A percentile compares a stretch with the other conserved stretches of the same genome.
Evolutionary conservation across 164 flowering plant species (phyloP).

Genomic region (Malania oleifera): DNA sequence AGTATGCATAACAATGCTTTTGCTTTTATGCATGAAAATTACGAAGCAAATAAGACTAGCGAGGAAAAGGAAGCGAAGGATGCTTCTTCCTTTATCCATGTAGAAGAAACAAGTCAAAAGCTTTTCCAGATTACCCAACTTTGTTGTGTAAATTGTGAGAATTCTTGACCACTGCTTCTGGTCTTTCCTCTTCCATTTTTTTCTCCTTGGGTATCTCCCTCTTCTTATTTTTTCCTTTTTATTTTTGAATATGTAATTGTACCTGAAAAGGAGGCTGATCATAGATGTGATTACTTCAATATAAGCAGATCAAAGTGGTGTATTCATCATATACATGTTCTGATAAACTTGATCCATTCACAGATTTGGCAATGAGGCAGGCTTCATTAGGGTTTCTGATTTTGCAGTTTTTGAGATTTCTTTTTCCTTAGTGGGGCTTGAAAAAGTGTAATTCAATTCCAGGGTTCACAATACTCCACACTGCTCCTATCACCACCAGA

Average conservation of each 20-base stretch:
- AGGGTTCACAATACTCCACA: constrained; percentile 35
- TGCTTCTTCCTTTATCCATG: constrained; percentile 98
- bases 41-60: constrained; percentile 77
- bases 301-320: background rate
- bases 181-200: background rate
- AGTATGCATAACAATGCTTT: constrained; percentile 50
- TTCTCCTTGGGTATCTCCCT: too few relatives aligned
- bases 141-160: constrained; percentile 21
- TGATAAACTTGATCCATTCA: background rate
- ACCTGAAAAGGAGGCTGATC: constrained; percentile 10
- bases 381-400: background rate
- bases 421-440: constrained; percentile 42
- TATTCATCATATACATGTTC: background rate
- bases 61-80: constrained; percentile 84
- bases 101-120: constrained; percentile 22
- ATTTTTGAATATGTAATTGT: constrained; percentile 14
- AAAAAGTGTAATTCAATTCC: constrained; percentile 45
- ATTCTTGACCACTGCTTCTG: constrained; percentile 17
- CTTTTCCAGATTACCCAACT: constrained; percentile 6
- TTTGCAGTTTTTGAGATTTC: too few relatives aligned
- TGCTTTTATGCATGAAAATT: constrained; percentile 80
- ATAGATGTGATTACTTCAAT: constrained; percentile 4
- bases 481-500: constrained; percentile 33
- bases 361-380: background rate
- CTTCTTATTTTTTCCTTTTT: background rate